Percentiles rank a stretch among this genome's conserved stretches.
These are phyloP conservation scores for Lentinula sp. DNA, from an alignment of 768 basidiomycete genomes.

Conservation along the genomic window DNA sequence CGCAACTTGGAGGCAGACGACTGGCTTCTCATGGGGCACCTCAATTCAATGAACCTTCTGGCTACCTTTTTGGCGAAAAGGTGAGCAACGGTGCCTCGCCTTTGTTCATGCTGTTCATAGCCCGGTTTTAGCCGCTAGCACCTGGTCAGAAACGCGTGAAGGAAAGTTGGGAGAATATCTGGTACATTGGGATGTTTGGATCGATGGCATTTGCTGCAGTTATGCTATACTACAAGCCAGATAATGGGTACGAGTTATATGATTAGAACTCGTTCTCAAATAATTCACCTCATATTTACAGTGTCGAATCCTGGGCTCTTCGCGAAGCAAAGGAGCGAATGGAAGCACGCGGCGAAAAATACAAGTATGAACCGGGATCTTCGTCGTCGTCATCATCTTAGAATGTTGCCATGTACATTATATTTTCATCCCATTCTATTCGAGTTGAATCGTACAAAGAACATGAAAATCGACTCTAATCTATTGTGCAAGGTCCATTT, in stretches of 20 bases:
- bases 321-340: constrained; percentile 85
- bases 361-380: constrained; percentile 67
- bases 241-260: constrained; percentile 65
- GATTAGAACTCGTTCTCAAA: neutral
- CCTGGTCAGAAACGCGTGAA: constrained; percentile 81
- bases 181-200: constrained; percentile 91
- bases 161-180: constrained; percentile 88
- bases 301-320: constrained; percentile 90
- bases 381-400: constrained; percentile 12
- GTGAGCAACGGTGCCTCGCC: constrained; percentile 30
- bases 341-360: constrained; percentile 89
- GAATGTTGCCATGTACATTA: neutral
- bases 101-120: neutral
- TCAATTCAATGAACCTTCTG: constrained; percentile 84
- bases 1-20: constrained; percentile 34
- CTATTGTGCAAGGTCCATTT: neutral
- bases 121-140: constrained; percentile 52
- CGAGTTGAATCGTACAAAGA: constrained; percentile 4
- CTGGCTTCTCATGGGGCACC: constrained; percentile 74
- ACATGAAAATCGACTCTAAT: neutral
- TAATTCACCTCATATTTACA: constrained; percentile 21
- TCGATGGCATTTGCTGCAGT: constrained; percentile 71
- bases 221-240: constrained; percentile 86
- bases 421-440: neutral
- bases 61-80: constrained; percentile 87